A percentile compares a stretch with the other conserved stretches of the same genome.
Evolutionary conservation across 371 early-diverging fungal species (phyloP).

Genomic region (Mucor saturninus): DNA sequence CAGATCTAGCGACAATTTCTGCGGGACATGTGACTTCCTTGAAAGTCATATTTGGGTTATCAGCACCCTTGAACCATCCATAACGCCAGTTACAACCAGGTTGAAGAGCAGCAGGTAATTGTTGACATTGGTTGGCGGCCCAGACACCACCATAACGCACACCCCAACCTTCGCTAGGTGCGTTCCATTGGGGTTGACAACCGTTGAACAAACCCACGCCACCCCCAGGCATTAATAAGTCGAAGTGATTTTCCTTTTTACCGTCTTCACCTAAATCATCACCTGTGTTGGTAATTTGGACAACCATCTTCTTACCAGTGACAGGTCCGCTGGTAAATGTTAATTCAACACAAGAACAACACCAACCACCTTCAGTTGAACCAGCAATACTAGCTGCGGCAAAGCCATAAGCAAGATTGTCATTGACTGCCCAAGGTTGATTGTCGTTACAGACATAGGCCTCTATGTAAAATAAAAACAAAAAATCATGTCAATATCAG

Average conservation of each 20-base stretch:
- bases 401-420: constrained; percentile 48
- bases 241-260: constrained; percentile 34
- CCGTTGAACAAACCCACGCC: constrained; percentile 52
- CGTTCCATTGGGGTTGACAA: constrained; percentile 40
- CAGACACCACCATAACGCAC: constrained; percentile 43
- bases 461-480: neutral
- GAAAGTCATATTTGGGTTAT: constrained; percentile 43
- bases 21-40: constrained; percentile 48
- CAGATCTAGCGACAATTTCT: constrained; percentile 34
- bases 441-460: constrained; percentile 46
- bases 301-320: constrained; percentile 47
- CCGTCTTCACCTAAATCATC: constrained; percentile 30
- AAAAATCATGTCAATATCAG: no score
- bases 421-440: constrained; percentile 45
- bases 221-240: constrained; percentile 50
- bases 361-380: constrained; percentile 32
- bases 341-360: constrained; percentile 48
- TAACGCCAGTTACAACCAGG: constrained; percentile 45
- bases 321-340: constrained; percentile 40
- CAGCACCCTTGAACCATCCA: constrained; percentile 46
- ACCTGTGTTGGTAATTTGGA: constrained; percentile 54
- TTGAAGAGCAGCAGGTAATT: constrained; percentile 38
- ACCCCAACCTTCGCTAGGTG: constrained; percentile 46
- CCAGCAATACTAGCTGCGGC: constrained; percentile 44
- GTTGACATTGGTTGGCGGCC: constrained; percentile 26